These are phyloP conservation scores for Clonostachys rosea DNA, from an alignment of 2,329 filamentous ascomycete genomes.

Conservation along the genomic window DNA sequence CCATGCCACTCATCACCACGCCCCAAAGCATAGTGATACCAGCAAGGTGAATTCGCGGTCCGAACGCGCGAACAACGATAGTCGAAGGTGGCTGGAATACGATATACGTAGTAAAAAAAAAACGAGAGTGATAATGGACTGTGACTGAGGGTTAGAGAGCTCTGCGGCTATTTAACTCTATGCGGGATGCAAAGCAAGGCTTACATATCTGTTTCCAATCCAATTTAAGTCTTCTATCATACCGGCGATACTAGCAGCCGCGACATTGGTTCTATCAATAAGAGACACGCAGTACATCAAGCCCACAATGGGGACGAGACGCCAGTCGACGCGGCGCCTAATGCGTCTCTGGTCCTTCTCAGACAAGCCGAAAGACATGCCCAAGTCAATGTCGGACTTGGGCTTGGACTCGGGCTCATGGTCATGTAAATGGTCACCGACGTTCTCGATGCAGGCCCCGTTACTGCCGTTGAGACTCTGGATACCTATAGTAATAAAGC, in stretches of 20 bases:
- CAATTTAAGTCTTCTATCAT: slow-evolving; percentile 28
- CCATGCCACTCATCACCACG: slow-evolving; percentile 14
- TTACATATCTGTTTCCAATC: slow-evolving; percentile 36
- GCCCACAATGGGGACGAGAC: too few relatives aligned
- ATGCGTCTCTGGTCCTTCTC: too few relatives aligned
- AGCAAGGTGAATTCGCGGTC: slow-evolving; percentile 1
- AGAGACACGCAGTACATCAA: slow-evolving; percentile 33
- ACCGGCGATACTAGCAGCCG: slow-evolving; percentile 45
- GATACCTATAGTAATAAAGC: too few relatives aligned
- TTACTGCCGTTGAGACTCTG: too few relatives aligned
- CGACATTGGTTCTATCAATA: slow-evolving; percentile 47
- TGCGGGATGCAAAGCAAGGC: too few relatives aligned
- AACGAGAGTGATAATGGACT: slow-evolving; percentile 43
- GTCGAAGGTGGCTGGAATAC: slow-evolving; percentile 24
- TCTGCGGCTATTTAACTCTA: too few relatives aligned
- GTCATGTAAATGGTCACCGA: too few relatives aligned
- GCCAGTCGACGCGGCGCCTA: too few relatives aligned
- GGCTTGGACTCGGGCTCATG: too few relatives aligned
- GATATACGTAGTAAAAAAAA: slow-evolving; percentile 59
- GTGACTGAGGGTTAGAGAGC: slow-evolving; percentile 15
- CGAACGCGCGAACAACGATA: slow-evolving; percentile 24
- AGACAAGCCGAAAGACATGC: too few relatives aligned
- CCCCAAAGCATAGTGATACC: slow-evolving; percentile 3
- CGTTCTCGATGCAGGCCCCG: too few relatives aligned
- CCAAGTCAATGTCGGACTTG: too few relatives aligned